A percentile compares a stretch with the other conserved stretches of the same genome.
phyloP scores from a whole-genome alignment of 306 rosid genomes.

The Glycine tomentella region DNA sequence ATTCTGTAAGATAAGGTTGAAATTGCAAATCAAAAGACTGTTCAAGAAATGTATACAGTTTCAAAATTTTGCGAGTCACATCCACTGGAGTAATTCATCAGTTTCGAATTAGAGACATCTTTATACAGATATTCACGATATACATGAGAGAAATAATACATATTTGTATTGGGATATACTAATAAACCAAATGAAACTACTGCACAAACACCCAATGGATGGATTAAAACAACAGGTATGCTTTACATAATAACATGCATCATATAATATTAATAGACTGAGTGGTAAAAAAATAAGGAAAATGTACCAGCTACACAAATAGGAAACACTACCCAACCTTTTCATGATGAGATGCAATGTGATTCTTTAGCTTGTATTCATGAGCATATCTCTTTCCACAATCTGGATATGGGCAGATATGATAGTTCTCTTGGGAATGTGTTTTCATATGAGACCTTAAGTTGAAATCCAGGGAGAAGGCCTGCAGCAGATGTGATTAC shows the following conservation, averaged over 20 bases:
- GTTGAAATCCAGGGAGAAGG: constrained; percentile 94
- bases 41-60: not conserved
- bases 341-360: constrained; percentile 88
- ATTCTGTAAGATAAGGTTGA: constrained; percentile 58
- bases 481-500: constrained; percentile 59
- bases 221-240: not conserved
- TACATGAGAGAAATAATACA: constrained; percentile 13
- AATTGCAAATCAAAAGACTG: constrained; percentile 34
- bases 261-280: constrained; percentile 38
- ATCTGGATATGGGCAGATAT: constrained; percentile 86
- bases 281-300: constrained; percentile 5
- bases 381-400: constrained; percentile 99
- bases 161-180: constrained; percentile 3
- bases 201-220: constrained; percentile 7
- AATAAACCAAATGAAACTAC: constrained; percentile 12
- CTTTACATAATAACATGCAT: constrained; percentile 25
- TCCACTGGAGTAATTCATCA: not conserved
- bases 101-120: constrained; percentile 11
- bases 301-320: constrained; percentile 6
- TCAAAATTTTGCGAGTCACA: not conserved
- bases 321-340: constrained; percentile 62
- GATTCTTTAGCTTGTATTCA: constrained; percentile 98
- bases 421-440: constrained; percentile 97
- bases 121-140: not conserved
- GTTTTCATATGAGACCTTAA: constrained; percentile 97